Evolutionary conservation across 2,329 filamentous ascomycete species (phyloP), one percentile per base, ranked within the genome.

Genomic region (Corniculantispora saksenae): DNA sequence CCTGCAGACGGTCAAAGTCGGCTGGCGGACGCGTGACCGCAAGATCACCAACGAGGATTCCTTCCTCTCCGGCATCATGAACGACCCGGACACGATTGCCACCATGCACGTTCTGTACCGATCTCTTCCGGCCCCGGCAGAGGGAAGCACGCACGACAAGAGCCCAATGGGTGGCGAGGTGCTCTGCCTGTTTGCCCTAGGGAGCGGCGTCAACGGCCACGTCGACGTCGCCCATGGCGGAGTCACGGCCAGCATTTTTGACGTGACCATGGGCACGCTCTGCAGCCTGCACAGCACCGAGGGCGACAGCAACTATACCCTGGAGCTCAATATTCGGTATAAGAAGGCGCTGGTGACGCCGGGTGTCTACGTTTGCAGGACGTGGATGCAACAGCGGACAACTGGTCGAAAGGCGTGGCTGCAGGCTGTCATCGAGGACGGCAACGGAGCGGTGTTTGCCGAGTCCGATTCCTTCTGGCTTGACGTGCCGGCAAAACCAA

Each of bases 391-490:
- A 50, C 45, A 21, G 38, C 63, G 51, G 47, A 67, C 35, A 40
- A 69, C 29, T 61, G 70, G 70, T 1, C 65, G 70, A 15, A 71
- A 70, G 56, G 68, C 66, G 1, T 69, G 61, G 56, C 67, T 71
- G 5, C 61, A 67, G 45, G 67, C 63, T 2, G 57, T 53, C 21
- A 58, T 71, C 19, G 63, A 66, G 47, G 66, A 68, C 55, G 67
- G 63, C 25, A 61, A 55, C 10, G 63, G 63, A 1, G 25, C 21
- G 1, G 56, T 61, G 40, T 56, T 47, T 51, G 56, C 57, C 5
- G 63, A 65, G 57, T 23, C 38, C 21, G 57, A 65, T 19, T 48
- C 48, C 13, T 61, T 65, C 7, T 65, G 53, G 54, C 45, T 64
- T 6, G 61, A 64, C 17, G 58, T 61, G 15, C 58, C 58, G 13